These are phyloP conservation scores for Penicillium longicatenatum DNA, from an alignment of 495 filamentous ascomycete genomes.

Conservation along the genomic window DNA sequence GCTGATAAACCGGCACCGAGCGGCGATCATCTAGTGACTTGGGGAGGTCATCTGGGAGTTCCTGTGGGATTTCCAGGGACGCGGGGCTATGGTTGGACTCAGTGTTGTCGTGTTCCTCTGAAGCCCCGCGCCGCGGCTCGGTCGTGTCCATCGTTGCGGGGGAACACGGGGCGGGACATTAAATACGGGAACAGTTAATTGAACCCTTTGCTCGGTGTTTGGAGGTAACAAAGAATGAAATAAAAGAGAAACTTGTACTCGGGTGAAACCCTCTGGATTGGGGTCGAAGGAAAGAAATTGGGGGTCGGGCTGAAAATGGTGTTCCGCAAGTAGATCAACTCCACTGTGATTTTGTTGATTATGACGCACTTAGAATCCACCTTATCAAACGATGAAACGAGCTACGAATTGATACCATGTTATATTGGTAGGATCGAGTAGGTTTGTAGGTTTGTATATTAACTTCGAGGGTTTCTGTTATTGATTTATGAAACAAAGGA, in stretches of 20 bases:
- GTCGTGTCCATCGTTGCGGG: conserved; percentile 42
- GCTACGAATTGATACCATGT: neutral
- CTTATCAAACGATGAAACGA: conserved; percentile 15
- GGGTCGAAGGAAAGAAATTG: conserved; percentile 10
- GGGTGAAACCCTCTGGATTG: conserved; percentile 16
- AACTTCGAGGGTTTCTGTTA: neutral
- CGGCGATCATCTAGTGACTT: conserved; percentile 87
- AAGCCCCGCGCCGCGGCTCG: conserved; percentile 40
- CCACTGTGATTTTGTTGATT: conserved; percentile 25
- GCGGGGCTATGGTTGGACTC: conserved; percentile 23
- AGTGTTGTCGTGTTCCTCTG: conserved; percentile 32
- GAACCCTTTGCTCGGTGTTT: conserved; percentile 3
- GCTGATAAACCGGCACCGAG: conserved; percentile 55
- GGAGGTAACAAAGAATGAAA: neutral
- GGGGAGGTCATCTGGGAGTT: conserved; percentile 84
- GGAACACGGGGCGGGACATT: conserved; percentile 23
- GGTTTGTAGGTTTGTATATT: neutral
- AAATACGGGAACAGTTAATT: conserved; percentile 10
- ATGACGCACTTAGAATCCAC: conserved; percentile 26
- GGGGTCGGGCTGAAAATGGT: conserved; percentile 21
- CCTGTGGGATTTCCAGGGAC: conserved; percentile 31
- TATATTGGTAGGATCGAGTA: neutral
- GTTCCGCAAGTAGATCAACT: conserved; percentile 29
- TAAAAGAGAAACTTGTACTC: conserved; percentile 14
- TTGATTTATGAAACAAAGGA: conserved; percentile 6